These are phyloP conservation scores for Cordyceps cateniannulata DNA, from an alignment of 2,329 filamentous ascomycete species.

Conservation along the genomic window DNA sequence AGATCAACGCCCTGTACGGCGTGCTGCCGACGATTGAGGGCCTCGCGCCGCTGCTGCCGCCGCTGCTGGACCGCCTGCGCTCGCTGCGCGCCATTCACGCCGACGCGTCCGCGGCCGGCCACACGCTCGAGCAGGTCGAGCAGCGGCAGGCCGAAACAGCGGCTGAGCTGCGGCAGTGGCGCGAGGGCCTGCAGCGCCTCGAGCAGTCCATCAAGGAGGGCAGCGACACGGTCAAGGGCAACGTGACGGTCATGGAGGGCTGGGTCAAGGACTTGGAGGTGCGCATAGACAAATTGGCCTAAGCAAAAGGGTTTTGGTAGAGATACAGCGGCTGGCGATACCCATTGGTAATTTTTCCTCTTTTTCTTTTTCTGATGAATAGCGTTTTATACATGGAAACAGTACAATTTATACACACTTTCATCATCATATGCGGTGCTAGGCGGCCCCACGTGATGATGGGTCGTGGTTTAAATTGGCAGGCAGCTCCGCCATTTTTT, in stretches of 20 bases:
- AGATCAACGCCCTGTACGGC: constrained; percentile 87
- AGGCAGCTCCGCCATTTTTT: not conserved
- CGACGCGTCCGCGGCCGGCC: constrained; percentile 74
- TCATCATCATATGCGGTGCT: not conserved
- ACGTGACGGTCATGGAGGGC: constrained; percentile 76
- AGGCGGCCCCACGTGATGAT: constrained; percentile 12
- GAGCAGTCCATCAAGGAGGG: constrained; percentile 68
- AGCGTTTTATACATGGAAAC: not conserved
- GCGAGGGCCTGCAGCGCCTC: constrained; percentile 70
- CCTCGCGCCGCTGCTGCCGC: constrained; percentile 75
- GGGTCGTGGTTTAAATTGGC: constrained; percentile 5
- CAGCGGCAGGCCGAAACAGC: constrained; percentile 75
- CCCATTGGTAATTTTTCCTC: constrained; percentile 6
- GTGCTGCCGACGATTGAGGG: constrained; percentile 83
- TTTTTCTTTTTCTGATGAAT: not conserved
- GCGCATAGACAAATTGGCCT: constrained; percentile 57
- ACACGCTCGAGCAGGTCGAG: constrained; percentile 72
- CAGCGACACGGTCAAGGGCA: constrained; percentile 64
- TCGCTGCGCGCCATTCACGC: constrained; percentile 80
- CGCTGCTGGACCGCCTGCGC: constrained; percentile 76
- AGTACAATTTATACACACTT: not conserved
- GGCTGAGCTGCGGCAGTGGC: constrained; percentile 79
- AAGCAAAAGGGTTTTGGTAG: not conserved
- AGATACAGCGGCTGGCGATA: constrained; percentile 5
- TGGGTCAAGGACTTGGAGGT: constrained; percentile 86